phyloP scores from a whole-genome alignment of 2,329 filamentous ascomycete species.

The Penicillium sp. region DNA sequence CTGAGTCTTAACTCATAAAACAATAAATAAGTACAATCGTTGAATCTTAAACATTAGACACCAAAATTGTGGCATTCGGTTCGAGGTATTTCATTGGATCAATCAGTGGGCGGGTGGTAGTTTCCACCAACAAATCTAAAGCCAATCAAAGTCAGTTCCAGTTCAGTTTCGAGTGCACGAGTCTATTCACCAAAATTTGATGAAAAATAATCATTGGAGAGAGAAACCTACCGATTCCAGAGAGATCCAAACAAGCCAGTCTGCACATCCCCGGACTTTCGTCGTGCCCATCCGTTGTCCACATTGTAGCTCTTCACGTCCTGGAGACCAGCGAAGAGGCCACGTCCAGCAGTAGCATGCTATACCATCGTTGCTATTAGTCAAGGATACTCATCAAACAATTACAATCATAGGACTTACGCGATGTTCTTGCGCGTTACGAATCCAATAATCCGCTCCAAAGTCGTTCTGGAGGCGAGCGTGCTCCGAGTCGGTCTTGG shows the following conservation, averaged over 20 bases:
- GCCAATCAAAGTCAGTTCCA: not conserved
- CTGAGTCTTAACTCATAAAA: not conserved
- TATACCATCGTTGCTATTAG: conserved; percentile 3
- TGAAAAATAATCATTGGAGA: not conserved
- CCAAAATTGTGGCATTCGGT: not conserved
- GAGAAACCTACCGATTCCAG: conserved; percentile 24
- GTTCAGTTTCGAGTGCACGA: no score
- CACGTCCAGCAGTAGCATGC: conserved; percentile 35
- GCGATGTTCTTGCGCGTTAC: conserved; percentile 19
- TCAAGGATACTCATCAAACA: not conserved
- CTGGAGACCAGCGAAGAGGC: conserved; percentile 41
- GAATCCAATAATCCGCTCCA: conserved; percentile 39
- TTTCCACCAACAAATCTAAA: conserved; percentile 15
- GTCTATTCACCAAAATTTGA: no score
- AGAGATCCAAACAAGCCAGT: conserved; percentile 16
- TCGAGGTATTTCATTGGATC: not conserved
- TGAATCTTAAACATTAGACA: not conserved
- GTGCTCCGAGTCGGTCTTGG: conserved; percentile 4
- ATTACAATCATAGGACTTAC: conserved; percentile 15
- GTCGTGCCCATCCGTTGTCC: conserved; percentile 36
- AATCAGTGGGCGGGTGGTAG: conserved; percentile 9
- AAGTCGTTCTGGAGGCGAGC: conserved; percentile 35
- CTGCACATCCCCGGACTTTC: conserved; percentile 18
- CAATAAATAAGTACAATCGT: not conserved
- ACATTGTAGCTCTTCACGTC: conserved; percentile 41